These are phyloP conservation scores for Neckera pumila DNA, from an alignment of 225 moss, liverwort and hornwort genomes.

Conservation along the genomic window DNA sequence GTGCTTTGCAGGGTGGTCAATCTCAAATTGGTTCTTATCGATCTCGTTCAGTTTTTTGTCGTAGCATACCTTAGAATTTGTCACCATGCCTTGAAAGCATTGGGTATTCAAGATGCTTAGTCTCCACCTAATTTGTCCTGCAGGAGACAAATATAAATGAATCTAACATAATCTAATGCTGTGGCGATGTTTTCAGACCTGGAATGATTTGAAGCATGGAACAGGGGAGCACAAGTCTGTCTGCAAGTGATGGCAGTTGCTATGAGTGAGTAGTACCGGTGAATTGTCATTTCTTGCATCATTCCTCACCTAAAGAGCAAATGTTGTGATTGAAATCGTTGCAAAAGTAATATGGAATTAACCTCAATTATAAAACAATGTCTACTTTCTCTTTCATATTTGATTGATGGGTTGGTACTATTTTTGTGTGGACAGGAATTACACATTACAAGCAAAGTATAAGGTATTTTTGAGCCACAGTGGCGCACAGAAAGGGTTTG, in stretches of 20 bases:
- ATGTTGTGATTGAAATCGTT: not conserved
- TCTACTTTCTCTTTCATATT: rapidly evolving
- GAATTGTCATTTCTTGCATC: not conserved
- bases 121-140: not conserved
- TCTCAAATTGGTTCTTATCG: not conserved
- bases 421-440: not conserved
- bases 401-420: not conserved
- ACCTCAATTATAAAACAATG: not conserved
- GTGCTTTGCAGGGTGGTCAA: no score
- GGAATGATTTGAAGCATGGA: not conserved
- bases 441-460: not conserved
- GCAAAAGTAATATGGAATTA: not conserved
- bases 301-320: no score
- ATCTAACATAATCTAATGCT: rapidly evolving
- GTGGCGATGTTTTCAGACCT: rapidly evolving
- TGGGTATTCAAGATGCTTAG: not conserved
- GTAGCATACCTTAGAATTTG: not conserved
- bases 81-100: not conserved
- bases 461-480: not conserved
- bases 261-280: not conserved
- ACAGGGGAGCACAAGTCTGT: not conserved
- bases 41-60: no score
- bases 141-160: not conserved
- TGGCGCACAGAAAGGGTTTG: not conserved
- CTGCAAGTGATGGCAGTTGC: not conserved